Conservation (phyloP, 805 yeast species). For the Candida ponderosae region DNA sequence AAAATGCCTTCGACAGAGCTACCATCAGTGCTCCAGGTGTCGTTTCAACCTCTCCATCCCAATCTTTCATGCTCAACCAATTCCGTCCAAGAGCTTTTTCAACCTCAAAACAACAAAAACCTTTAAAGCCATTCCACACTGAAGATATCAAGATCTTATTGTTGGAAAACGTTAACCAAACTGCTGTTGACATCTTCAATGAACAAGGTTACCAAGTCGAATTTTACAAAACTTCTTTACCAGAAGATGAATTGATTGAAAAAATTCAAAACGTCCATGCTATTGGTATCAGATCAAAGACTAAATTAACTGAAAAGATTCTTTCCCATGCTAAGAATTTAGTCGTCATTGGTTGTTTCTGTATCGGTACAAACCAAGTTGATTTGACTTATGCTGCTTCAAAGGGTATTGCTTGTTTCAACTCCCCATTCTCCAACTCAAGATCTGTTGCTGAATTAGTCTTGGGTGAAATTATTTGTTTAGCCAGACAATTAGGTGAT, state of each 20-base stretch:
- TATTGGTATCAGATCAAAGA: slow-evolving; percentile 96
- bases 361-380: slow-evolving; percentile 98
- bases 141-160: slow-evolving; percentile 90
- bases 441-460: slow-evolving; percentile 98
- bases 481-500: slow-evolving; percentile 96
- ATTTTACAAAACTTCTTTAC: slow-evolving; percentile 79
- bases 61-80: slow-evolving; percentile 51
- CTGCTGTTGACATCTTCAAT: slow-evolving; percentile 80
- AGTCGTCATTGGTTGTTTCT: slow-evolving; percentile 92
- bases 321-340: slow-evolving; percentile 83
- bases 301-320: slow-evolving; percentile 74
- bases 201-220: slow-evolving; percentile 97
- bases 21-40: slow-evolving; percentile 53
- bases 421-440: slow-evolving; percentile 97
- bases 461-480: slow-evolving; percentile 85
- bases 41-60: slow-evolving; percentile 78
- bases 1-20: slow-evolving; percentile 49
- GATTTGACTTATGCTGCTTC: slow-evolving; percentile 88
- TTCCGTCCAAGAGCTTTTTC: slow-evolving; percentile 35
- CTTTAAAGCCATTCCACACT: slow-evolving; percentile 89
- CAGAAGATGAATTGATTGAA: slow-evolving; percentile 90
- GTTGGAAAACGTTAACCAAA: slow-evolving; percentile 87
- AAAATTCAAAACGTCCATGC: slow-evolving; percentile 93
- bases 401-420: slow-evolving; percentile 92
- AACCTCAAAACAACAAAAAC: slow-evolving; percentile 46